Base-by-base conservation (phyloP, 495 filamentous ascomycete species). In the Chaetomium fimeti region DNA sequence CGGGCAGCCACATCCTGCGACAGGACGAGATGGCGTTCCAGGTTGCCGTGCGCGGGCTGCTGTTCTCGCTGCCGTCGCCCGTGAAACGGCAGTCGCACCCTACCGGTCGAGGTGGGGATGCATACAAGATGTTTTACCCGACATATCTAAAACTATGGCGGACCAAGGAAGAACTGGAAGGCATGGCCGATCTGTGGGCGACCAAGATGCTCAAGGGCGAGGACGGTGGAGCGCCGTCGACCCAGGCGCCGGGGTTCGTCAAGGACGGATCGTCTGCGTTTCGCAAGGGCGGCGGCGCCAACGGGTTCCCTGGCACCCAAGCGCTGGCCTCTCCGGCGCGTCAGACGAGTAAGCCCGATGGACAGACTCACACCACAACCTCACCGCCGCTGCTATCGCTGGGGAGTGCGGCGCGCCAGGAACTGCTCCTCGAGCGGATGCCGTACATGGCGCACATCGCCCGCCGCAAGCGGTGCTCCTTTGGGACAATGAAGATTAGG, bases 11-110 rank as follows among this genome's bases (percentile, higher is more conserved):
- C 65, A 78, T 83, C 38, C 75, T 98, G 2, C 87, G 93, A 27
- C 92, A 96, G 73, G 91, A 96, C 56, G 94, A 99, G 68, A 91
- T 97, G 60, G 85, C 87, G 40, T 97, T 96, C 67, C 92, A 98
- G 62, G 84, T 91, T 54, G 91, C 91, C 27, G 88, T 93, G 3
- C 86, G 92, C 8, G 92, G 95, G 2, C 71, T 97, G 40, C 75
- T 95, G 1, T 91, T 96, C 70, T 86, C 85, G 15, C 82, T 99
- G 24, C 94, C 94, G 18, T 85, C 82, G 61, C 93, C 93, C 1
- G 94, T 97, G 5, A 91, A 88, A 67, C 80, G 94, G 58, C 77
- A 77, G 67, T 66, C 78, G 3, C 74, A 75, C 58, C 76, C 82
- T 49, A 75, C 76, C 43, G 69, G 71, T 49, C 73, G 79, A 20